A percentile compares a stretch with the other conserved stretches of the same genome.
Conservation (phyloP, 257 asterid species). For the Fraxinus excelsior region DNA sequence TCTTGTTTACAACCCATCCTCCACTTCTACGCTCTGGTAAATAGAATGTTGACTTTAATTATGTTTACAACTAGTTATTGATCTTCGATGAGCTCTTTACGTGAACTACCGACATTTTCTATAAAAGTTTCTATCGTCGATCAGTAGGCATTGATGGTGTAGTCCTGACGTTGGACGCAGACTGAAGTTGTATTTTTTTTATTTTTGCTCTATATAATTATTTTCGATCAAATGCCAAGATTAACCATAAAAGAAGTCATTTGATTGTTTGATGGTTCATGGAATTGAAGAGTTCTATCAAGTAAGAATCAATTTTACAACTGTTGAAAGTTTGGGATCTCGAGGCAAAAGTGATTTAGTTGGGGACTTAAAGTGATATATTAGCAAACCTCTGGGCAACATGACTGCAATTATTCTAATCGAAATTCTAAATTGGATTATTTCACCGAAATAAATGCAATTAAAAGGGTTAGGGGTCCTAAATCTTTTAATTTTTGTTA, state of each 20-base stretch:
- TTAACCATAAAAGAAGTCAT: too few species aligned
- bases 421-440: not conserved
- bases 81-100: not conserved
- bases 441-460: constrained; percentile 6
- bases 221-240: too few species aligned
- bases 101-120: not conserved
- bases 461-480: constrained; percentile 10
- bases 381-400: not conserved
- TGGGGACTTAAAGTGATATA: not conserved
- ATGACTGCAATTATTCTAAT: not conserved
- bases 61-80: not conserved
- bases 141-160: not conserved
- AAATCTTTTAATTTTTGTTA: not conserved
- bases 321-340: not conserved
- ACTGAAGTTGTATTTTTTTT: too few species aligned
- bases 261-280: too few species aligned
- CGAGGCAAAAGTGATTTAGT: not conserved
- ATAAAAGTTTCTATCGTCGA: not conserved
- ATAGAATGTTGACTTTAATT: not conserved
- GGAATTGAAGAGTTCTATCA: not conserved
- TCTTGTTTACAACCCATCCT: not conserved
- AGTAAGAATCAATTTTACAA: not conserved
- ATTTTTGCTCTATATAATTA: too few species aligned
- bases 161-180: not conserved
- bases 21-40: not conserved